Evolutionary conservation across 2,329 filamentous ascomycete species (phyloP), one percentile per base, ranked within the genome.

Genomic region (Exophiala sp.): DNA sequence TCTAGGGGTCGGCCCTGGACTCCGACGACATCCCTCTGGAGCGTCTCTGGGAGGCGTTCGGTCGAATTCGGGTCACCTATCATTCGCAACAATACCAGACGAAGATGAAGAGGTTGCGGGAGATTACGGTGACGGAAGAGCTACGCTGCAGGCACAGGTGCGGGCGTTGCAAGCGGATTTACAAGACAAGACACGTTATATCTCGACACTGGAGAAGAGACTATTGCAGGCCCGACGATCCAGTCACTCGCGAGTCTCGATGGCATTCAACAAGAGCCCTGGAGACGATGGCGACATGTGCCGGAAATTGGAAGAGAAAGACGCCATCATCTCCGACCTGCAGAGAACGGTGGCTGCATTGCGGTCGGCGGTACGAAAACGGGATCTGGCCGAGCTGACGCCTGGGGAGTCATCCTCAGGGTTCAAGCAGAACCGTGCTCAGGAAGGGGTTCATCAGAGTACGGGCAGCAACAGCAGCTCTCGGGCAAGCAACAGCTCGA

Each of bases 181-280:
- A 40, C 81, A 80, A n/a, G 93, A 98, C 70, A 96, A 95, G 73
- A 97, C 93, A 61, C 85, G 93, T 24, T 98, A 98, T 67, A 97
- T 97, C 60, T 79, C 86, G 22, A 97, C 93, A 0, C 71, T 98
- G 10, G 93, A 98, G 71, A 94, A 94, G 68, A 81, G 93, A 21
- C 74, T 98, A 1, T 74, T 97, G 27, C 93, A 98, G 64, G 93
- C 93, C 30, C 79, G 93, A 34, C 79, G 91, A 41, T 88, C 89
- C 0, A 96, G 90, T 68, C 89, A 95, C 47, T 91, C 88, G 6
- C 82, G 91, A 14, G 82, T 91, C 9, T 95, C 89, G 4, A 80
- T 86, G 52, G 85, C 85, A 1, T 79, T 90, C 55, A 81, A 80
- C 61, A 77, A 72, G 48, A 85, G 79, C 64, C 79, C 81, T 71